phyloP scores from a whole-genome alignment of 75 land plant species.

The Ceratopteris richardii region DNA sequence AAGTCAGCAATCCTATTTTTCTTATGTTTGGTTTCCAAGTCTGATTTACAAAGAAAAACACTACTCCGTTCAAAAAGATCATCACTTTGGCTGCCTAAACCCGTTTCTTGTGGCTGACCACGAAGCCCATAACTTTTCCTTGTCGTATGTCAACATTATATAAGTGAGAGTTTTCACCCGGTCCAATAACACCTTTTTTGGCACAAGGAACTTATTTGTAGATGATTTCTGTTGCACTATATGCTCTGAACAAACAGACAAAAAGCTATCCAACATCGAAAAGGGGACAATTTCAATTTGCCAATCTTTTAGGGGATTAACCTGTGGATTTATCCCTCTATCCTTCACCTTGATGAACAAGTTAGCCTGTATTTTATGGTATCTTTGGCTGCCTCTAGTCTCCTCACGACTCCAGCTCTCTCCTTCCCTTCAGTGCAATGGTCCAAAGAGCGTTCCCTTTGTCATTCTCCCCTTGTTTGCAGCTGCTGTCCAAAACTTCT shows the following conservation, averaged over 20 bases:
- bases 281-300: constrained; percentile 55
- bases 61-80: constrained; percentile 41
- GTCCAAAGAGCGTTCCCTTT: no score
- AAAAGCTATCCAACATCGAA: constrained; percentile 53
- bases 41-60: constrained; percentile 6
- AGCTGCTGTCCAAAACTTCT: no score
- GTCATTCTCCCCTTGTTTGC: no score
- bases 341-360: constrained; percentile 52
- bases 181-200: constrained; percentile 41
- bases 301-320: constrained; percentile 81
- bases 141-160: constrained; percentile 56
- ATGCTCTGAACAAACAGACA: constrained; percentile 66
- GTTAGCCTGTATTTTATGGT: no score
- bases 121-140: constrained; percentile 40
- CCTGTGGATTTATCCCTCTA: constrained; percentile 69
- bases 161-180: constrained; percentile 58
- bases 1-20: constrained; percentile 22
- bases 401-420: no score
- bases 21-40: not conserved
- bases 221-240: constrained; percentile 46
- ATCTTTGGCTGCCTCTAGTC: no score
- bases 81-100: constrained; percentile 11
- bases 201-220: constrained; percentile 28
- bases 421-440: no score
- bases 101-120: constrained; percentile 34